These are phyloP conservation scores for Limtongia smithiae DNA, from an alignment of 805 yeast genomes.

Conservation along the genomic window DNA sequence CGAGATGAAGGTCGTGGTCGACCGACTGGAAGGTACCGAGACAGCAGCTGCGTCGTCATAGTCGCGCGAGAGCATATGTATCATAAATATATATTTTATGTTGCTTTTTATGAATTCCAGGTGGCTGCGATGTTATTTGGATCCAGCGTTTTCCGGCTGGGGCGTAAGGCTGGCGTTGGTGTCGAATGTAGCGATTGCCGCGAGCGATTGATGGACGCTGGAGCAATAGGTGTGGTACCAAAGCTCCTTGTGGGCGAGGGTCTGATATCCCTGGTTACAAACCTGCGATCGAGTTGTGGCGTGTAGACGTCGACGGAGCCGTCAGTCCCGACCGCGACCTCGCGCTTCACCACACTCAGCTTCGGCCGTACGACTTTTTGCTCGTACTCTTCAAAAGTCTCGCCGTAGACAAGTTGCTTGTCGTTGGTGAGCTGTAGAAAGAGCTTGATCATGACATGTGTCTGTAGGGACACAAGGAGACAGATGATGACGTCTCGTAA, in stretches of 20 bases:
- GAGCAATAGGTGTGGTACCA: neutral
- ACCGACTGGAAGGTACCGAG: slow-evolving; percentile 44
- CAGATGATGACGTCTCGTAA: slow-evolving; percentile 33
- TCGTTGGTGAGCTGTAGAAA: slow-evolving; percentile 53
- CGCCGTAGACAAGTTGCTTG: slow-evolving; percentile 56
- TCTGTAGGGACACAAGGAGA: slow-evolving; percentile 41
- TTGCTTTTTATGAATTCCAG: neutral
- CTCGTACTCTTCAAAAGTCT: slow-evolving; percentile 60
- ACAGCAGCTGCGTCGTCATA: slow-evolving; percentile 2
- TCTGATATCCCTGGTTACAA: slow-evolving; percentile 28
- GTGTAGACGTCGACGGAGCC: slow-evolving; percentile 32
- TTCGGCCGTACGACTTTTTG: slow-evolving; percentile 60
- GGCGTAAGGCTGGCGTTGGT: neutral
- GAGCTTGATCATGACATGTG: slow-evolving; percentile 41
- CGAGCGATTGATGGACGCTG: neutral
- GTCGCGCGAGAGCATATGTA: neutral
- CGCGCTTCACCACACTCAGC: slow-evolving; percentile 49
- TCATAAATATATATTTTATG: neutral
- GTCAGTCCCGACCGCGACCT: slow-evolving; percentile 49
- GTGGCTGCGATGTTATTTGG: neutral
- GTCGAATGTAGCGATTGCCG: neutral
- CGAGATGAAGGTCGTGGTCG: slow-evolving; percentile 77
- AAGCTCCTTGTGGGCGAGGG: slow-evolving; percentile 10
- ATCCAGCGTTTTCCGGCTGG: neutral
- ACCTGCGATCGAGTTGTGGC: slow-evolving; percentile 31